Base-by-base conservation (phyloP, 2,329 filamentous ascomycete genomes). In the Colletotrichum sp. region DNA sequence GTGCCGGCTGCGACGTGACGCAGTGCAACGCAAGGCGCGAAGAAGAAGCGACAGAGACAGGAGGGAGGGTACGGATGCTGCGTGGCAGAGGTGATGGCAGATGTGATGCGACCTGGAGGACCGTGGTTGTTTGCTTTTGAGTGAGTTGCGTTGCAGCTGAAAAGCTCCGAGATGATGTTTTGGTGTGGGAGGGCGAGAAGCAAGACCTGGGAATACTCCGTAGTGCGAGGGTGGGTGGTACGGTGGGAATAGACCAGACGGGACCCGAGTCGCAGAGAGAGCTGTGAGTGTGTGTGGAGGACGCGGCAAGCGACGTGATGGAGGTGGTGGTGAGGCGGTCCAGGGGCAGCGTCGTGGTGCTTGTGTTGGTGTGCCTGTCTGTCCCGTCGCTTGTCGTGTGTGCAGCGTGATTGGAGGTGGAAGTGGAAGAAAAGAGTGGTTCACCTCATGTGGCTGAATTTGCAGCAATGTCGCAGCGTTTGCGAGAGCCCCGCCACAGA, bases 91-190 rank as follows among this genome's bases (percentile, higher is more conserved):
- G 65, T 59, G 52, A 68, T 59, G 52, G 52, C 65, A 61, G 67
- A 30, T 61, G 55, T 52, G 36, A 69, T 52, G 67, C 61, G 34
- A 63, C 61, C 18, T 26, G 34, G 48, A 28, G 36, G 62, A 21
- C 16, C 36, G 24, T 52, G 30, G 24, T 56, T 38, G 69, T 64
- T 75, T 69, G 73, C 36, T 63, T 69, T 62, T 69, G 34, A 58
- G 24, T n/a, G 65, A 58, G 69, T 59, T 73, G 63, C 63, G 48
- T 30, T 64, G 69, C 73, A 73, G 63, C 58, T 64, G 73, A 69
- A 75, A 75, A 75, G 58, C 26, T 73, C 73, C 73, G 73, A 73
- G 64, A 32, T 28, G 43, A 43, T 64, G 59, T 55, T 64, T 34
- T 63, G 67, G 56, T 62, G 67, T 48, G 70, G 36, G 64, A 52